Evolutionary conservation across 2,329 filamentous ascomycete species (phyloP).

Genomic region (Zalaria sp.): DNA sequence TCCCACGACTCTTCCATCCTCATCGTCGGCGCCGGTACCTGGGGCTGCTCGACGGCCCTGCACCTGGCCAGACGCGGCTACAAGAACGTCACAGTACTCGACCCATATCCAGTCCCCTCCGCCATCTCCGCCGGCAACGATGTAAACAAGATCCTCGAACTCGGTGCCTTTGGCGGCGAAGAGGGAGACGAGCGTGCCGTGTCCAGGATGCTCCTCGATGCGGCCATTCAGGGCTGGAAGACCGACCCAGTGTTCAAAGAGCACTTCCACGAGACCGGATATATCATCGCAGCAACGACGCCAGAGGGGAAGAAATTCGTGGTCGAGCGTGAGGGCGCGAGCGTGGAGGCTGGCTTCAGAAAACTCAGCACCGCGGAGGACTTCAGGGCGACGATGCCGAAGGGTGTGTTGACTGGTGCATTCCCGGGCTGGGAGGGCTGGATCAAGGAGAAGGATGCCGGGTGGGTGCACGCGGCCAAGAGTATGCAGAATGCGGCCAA

Average conservation of each 20-base stretch:
- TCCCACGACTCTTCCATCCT: constrained; percentile 13
- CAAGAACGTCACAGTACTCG: constrained; percentile 33
- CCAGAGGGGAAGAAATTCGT: constrained; percentile 13
- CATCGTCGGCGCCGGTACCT: constrained; percentile 37
- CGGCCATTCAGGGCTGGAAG: constrained; percentile 27
- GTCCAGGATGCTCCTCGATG: constrained; percentile 17
- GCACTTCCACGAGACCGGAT: constrained; percentile 33
- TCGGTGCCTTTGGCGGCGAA: constrained; percentile 11
- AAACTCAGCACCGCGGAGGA: constrained; percentile 28
- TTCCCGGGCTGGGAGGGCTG: constrained; percentile 39
- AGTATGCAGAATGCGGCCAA: constrained; percentile 30
- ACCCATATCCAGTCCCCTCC: constrained; percentile 32
- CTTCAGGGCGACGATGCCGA: constrained; percentile 38
- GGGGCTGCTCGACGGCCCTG: constrained; percentile 37
- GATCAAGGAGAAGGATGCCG: constrained; percentile 29
- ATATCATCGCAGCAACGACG: constrained; percentile 31
- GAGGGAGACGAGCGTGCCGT: constrained; percentile 19
- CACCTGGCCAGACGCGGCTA: constrained; percentile 36
- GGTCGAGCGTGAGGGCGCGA: constrained; percentile 1
- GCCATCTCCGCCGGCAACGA: constrained; percentile 35
- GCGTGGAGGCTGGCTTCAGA: constrained; percentile 5
- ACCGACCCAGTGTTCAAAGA: constrained; percentile 27
- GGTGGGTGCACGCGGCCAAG: constrained; percentile 42
- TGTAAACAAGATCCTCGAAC: constrained; percentile 35
- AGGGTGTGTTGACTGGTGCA: constrained; percentile 34